Percentiles rank a stretch among this genome's conserved stretches.
Evolutionary conservation across 805 yeast species (phyloP).

Genomic region (Pichia nakasei): DNA sequence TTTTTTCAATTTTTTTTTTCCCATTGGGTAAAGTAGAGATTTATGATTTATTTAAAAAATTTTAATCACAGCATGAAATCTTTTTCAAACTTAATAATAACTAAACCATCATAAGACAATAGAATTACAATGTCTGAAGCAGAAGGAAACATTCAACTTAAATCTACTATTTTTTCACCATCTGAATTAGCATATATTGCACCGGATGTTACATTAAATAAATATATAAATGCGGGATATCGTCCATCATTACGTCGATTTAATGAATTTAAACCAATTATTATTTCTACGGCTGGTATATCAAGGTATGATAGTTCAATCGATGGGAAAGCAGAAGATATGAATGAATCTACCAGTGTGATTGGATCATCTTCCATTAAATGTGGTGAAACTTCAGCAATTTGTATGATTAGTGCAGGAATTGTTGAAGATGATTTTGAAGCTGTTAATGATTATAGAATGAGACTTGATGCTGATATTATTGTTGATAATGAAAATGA

Average conservation of each 20-base stretch:
- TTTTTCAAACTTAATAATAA: too few species aligned
- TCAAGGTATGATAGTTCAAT: conserved; percentile 19
- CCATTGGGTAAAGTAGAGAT: too few species aligned
- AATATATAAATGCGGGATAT: conserved; percentile 65
- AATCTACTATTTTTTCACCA: conserved; percentile 64
- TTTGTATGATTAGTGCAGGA: conserved; percentile 65
- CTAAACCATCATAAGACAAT: too few species aligned
- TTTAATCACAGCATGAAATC: too few species aligned
- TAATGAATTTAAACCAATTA: conserved; percentile 60
- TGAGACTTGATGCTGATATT: conserved; percentile 31
- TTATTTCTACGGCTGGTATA: conserved; percentile 32
- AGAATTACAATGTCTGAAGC: conserved; percentile 10
- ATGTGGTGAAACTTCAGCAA: conserved; percentile 63
- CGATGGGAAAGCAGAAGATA: conserved; percentile 3
- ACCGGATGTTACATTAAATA: conserved; percentile 73
- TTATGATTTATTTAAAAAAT: too few species aligned
- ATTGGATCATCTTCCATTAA: conserved; percentile 64
- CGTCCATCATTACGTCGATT: conserved; percentile 69
- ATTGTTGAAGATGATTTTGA: conserved; percentile 47
- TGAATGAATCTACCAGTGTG: conserved; percentile 22
- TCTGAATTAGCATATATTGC: conserved; percentile 75
- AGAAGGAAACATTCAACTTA: conserved; percentile 11
- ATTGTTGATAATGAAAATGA: conserved; percentile 15
- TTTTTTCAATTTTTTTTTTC: too few species aligned
- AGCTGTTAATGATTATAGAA: conserved; percentile 33